Evolutionary conservation across 495 filamentous ascomycete species (phyloP), one percentile per base, ranked within the genome.

Genomic region (Trypethelium eluteriae): DNA sequence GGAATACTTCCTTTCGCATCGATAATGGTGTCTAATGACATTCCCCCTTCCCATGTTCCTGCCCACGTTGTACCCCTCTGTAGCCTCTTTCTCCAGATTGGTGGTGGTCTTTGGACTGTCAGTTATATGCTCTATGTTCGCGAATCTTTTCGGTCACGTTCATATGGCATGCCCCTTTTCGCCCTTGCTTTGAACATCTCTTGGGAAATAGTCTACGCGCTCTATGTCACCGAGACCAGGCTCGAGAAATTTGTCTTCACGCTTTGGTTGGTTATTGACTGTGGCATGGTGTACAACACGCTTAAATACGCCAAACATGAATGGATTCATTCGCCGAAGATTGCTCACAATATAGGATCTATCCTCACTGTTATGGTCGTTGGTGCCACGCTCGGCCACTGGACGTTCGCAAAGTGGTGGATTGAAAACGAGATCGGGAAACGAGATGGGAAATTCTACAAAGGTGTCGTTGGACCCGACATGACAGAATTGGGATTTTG

Each of bases 101-200:
- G 76, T 41, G 76, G 79, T 12, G 36, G 73, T 39, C 70, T 79
- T 57, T 81, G 79, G 77, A 75, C 76, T 50, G 56, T 76, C 34
- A 72, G 75, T 36, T 82, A 81, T 69, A 67, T 81, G 38, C 74
- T 82, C 47, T 76, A 76, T 68, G 71, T 70, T 64, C 73, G 69
- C n/a, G 74, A 76, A 53, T 74, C 77, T 6, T 56, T 79, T 16
- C 69, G 64, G 35, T 74, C 75, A 57, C 73, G 73, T n/a, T 74
- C 80, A 10, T 80, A 81, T 70, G 72, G 78, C 67, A 81, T 81
- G 80, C 79, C 79, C 1, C 67, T 81, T 12, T 66, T 80, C 59
- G 73, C 77, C 0, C 75, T 81, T 18, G 74, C 76, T 64, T 69
- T 75, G 68, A 81, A 81, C 66, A 69, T 82, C 16, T 74, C 73